phyloP scores from a whole-genome alignment of 495 filamentous ascomycete genomes.

The Penicillium waksmanii region DNA sequence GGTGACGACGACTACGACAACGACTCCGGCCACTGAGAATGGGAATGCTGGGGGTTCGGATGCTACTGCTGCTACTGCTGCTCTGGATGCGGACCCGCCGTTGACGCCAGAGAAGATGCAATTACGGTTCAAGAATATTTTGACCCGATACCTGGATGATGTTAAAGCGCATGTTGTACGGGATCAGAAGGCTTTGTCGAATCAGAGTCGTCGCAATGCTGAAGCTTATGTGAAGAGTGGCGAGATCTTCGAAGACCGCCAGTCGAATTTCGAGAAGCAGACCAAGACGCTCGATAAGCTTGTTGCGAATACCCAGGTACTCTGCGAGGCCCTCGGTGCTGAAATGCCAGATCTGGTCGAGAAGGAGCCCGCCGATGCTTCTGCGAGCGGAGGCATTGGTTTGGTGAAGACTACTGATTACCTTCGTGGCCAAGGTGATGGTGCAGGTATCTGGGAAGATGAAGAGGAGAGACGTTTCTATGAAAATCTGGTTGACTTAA shows the following conservation, averaged over 20 bases:
- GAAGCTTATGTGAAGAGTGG: conserved; percentile 99
- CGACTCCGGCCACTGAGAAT: conserved; percentile 52
- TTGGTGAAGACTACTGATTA: conserved; percentile 94
- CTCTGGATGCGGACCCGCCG: conserved; percentile 60
- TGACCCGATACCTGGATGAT: conserved; percentile 90
- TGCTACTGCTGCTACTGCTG: conserved; percentile 46
- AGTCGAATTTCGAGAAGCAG: conserved; percentile 92
- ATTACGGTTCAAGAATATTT: conserved; percentile 83
- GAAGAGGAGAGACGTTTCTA: conserved; percentile 98
- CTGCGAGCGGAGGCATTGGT: conserved; percentile 77
- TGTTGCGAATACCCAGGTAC: conserved; percentile 83
- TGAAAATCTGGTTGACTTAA: conserved; percentile 92
- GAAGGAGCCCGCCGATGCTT: conserved; percentile 67
- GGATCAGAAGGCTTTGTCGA: conserved; percentile 83
- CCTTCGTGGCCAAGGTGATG: conserved; percentile 84
- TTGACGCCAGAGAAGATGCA: conserved; percentile 76
- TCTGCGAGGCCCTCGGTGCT: conserved; percentile 84
- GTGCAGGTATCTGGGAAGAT: conserved; percentile 98
- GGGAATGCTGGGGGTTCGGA: conserved; percentile 48
- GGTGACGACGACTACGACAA: conserved; percentile 47
- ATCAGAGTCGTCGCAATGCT: conserved; percentile 89
- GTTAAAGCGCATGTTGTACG: conserved; percentile 86
- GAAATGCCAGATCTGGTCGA: conserved; percentile 95
- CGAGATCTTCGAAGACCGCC: conserved; percentile 97
- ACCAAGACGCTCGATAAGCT: conserved; percentile 90